phyloP scores from a whole-genome alignment of 345 rosid species.

The Lumnitzera littorea region DNA sequence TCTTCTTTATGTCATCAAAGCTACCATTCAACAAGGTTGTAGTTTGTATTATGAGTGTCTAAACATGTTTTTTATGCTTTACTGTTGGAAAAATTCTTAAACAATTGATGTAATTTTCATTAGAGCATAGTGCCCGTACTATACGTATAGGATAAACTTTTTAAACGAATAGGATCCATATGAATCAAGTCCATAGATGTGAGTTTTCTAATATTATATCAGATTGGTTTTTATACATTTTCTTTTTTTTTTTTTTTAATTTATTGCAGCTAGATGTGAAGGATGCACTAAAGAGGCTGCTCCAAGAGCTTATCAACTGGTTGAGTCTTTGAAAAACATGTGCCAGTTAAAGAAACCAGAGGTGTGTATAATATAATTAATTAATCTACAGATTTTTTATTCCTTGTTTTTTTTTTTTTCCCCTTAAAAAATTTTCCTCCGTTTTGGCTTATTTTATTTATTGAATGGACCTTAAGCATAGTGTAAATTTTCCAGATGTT shows the following conservation, averaged over 20 bases:
- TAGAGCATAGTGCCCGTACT: too few relatives aligned
- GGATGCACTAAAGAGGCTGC: constrained; percentile 31
- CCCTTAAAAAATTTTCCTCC: too few relatives aligned
- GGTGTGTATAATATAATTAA: constrained; percentile 26
- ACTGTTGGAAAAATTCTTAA: background rate
- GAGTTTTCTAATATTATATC: too few relatives aligned
- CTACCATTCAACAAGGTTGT: constrained; percentile 47
- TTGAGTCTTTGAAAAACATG: constrained; percentile 45
- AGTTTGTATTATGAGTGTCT: background rate
- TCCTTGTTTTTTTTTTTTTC: background rate
- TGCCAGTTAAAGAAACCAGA: constrained; percentile 76
- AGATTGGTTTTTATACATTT: background rate
- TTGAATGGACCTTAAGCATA: too few relatives aligned
- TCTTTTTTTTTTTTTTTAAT: background rate
- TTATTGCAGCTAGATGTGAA: constrained; percentile 25
- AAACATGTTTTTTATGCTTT: background rate
- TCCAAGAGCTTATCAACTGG: constrained; percentile 42
- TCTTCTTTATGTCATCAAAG: constrained; percentile 61
- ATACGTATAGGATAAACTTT: too few relatives aligned
- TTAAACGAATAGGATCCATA: too few relatives aligned
- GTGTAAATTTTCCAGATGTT: too few relatives aligned
- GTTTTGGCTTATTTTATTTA: too few relatives aligned
- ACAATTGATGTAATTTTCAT: background rate
- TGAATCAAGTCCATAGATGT: too few relatives aligned
- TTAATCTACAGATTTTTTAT: background rate